Conservation (phyloP, 2,329 filamentous ascomycete genomes). For the Claviceps spartinae region DNA sequence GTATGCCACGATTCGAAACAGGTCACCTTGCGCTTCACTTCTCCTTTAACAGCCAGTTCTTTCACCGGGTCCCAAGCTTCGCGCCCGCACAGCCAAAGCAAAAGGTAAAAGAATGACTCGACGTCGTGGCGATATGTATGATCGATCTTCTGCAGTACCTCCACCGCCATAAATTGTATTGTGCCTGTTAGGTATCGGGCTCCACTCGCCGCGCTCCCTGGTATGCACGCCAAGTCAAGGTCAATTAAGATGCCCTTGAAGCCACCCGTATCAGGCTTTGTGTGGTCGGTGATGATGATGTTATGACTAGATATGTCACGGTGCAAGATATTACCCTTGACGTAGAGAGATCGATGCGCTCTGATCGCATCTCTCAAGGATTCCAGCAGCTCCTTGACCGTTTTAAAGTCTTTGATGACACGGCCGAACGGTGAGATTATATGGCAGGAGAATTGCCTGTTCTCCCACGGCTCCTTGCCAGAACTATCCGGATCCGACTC, state of each 20-base stretch:
- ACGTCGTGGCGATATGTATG: slow-evolving; percentile 13
- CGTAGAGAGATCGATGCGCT: slow-evolving; percentile 5
- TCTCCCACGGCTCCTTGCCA: slow-evolving; percentile 6
- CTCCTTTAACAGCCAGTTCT: neutral
- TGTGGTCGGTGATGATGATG: slow-evolving; percentile 1
- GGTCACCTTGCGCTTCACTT: neutral
- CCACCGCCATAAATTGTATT: slow-evolving; percentile 21
- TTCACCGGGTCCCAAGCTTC: slow-evolving; percentile 2
- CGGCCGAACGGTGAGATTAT: slow-evolving; percentile 6
- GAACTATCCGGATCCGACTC: slow-evolving; percentile 5
- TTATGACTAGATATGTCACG: slow-evolving; percentile 4
- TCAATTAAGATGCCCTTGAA: slow-evolving; percentile 15
- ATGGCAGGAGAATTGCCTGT: slow-evolving; percentile 5
- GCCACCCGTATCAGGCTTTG: slow-evolving; percentile 5
- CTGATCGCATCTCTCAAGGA: slow-evolving; percentile 4
- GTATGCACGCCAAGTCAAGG: slow-evolving; percentile 7
- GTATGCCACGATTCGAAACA: slow-evolving; percentile 5
- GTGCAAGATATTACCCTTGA: neutral
- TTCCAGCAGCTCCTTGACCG: neutral
- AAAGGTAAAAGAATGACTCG: slow-evolving; percentile 6
- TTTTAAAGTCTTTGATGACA: slow-evolving; percentile 4
- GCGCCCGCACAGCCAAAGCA: slow-evolving; percentile 10
- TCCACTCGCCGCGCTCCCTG: slow-evolving; percentile 11
- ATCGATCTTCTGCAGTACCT: slow-evolving; percentile 15
- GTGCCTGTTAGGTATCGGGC: slow-evolving; percentile 16